phyloP scores from a whole-genome alignment of 1,139 yeast genomes.

The Protomyces inundatus region DNA sequence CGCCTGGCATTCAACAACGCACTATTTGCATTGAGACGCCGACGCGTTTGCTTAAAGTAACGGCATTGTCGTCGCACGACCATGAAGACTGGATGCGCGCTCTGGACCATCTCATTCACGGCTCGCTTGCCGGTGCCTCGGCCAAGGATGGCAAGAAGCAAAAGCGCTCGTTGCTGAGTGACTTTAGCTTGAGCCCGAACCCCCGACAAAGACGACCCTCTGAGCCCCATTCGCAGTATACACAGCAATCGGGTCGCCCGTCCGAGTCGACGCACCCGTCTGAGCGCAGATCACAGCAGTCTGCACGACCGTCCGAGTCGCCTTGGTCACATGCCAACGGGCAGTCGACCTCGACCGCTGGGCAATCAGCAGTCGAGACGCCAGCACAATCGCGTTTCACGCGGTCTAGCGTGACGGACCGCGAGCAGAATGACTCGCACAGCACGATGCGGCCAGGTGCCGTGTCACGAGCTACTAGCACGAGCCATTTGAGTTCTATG shows the following conservation, averaged over 20 bases:
- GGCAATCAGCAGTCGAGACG: no score
- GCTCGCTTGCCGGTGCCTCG: constrained; percentile 43
- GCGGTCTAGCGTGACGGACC: no score
- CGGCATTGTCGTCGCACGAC: constrained; percentile 81
- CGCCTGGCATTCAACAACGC: constrained; percentile 83
- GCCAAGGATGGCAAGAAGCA: constrained; percentile 29
- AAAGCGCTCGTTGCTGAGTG: constrained; percentile 29
- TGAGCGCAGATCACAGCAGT: no score
- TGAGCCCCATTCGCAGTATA: neutral
- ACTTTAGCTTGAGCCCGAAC: constrained; percentile 2
- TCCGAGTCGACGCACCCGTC: constrained; percentile 30
- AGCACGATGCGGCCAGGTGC: neutral
- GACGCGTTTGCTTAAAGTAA: constrained; percentile 63
- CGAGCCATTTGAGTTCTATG: neutral
- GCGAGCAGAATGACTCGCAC: neutral
- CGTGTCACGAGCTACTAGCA: neutral
- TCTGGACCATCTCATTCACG: constrained; percentile 64
- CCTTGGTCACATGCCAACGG: no score
- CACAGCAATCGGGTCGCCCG: constrained; percentile 9
- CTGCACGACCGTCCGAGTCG: no score
- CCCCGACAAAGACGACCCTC: neutral
- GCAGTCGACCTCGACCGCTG: no score
- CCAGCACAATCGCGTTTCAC: no score
- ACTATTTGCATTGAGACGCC: constrained; percentile 72
- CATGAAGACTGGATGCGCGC: constrained; percentile 93